A percentile compares a stretch with the other conserved stretches of the same genome.
These are phyloP conservation scores for Volvox carteri DNA, from an alignment of 163 green algal species.

Conservation along the genomic window DNA sequence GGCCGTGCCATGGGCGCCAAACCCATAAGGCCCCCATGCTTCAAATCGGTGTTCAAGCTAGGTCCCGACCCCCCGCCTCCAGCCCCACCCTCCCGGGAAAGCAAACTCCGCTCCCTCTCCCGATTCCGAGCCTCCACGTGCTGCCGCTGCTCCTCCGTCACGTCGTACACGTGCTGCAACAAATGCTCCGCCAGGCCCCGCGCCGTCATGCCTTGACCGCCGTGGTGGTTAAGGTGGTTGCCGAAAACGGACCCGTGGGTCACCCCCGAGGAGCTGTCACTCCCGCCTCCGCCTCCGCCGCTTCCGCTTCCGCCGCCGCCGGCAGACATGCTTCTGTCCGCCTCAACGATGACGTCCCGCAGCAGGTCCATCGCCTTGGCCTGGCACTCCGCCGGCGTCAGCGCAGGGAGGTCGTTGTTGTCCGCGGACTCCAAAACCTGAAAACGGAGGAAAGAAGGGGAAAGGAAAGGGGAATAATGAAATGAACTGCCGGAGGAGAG, in stretches of 20 bases:
- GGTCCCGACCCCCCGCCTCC: neutral
- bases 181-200: constrained; percentile 46
- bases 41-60: constrained; percentile 31
- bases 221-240: neutral
- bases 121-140: constrained; percentile 55
- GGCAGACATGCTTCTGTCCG: neutral
- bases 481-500: too few species aligned
- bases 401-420: constrained; percentile 40
- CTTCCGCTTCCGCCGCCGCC: neutral
- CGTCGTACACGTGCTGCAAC: constrained; percentile 56
- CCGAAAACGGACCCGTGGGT: neutral
- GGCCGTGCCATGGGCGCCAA: constrained; percentile 25
- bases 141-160: constrained; percentile 46
- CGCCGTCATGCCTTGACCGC: constrained; percentile 10
- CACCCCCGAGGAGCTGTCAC: neutral
- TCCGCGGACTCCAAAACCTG: constrained; percentile 35
- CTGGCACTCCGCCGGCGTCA: constrained; percentile 52
- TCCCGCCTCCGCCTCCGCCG: neutral
- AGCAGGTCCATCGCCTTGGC: constrained; percentile 53
- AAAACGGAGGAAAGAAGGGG: neutral
- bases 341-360: constrained; percentile 38
- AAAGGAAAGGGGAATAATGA: too few species aligned
- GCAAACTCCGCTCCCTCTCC: constrained; percentile 32
- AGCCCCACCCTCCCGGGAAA: neutral
- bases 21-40: constrained; percentile 46